Percentiles rank a stretch among this genome's conserved stretches.
Conservation (phyloP, 2,329 filamentous ascomycete genomes). For the Dactylellina parvicollis region DNA sequence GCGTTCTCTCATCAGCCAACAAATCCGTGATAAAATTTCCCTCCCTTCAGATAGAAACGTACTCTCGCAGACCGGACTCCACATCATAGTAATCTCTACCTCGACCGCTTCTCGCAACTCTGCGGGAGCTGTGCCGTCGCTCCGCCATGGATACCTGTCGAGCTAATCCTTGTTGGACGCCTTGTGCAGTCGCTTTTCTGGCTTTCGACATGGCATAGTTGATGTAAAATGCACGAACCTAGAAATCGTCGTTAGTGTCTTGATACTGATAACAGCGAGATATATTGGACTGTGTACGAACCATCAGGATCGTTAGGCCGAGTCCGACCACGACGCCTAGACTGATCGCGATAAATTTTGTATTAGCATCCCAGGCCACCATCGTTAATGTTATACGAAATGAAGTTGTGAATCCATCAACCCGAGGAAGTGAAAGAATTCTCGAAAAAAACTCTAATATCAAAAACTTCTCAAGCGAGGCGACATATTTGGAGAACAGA, state of each 20-base stretch:
- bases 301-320: constrained; percentile 50
- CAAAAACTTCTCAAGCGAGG: constrained; percentile 38
- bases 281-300: neutral
- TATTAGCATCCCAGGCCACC: constrained; percentile 41
- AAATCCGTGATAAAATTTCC: neutral
- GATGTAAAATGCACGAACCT: constrained; percentile 49
- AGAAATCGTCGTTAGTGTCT: neutral
- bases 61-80: constrained; percentile 49
- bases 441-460: constrained; percentile 23
- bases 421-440: neutral
- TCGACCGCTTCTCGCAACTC: constrained; percentile 41
- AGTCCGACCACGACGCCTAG: constrained; percentile 53
- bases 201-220: constrained; percentile 42
- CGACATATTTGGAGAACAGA: constrained; percentile 9
- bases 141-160: constrained; percentile 43
- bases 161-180: constrained; percentile 29
- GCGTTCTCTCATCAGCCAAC: neutral
- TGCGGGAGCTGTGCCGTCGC: constrained; percentile 20
- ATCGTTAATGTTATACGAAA: constrained; percentile 24
- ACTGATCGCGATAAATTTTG: constrained; percentile 43
- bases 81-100: constrained; percentile 42
- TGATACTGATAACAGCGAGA: neutral
- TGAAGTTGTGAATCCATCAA: constrained; percentile 17
- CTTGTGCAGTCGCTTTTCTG: constrained; percentile 30
- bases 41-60: neutral